phyloP scores from a whole-genome alignment of 2,329 filamentous ascomycete species.

The Calonectria ilicicola region DNA sequence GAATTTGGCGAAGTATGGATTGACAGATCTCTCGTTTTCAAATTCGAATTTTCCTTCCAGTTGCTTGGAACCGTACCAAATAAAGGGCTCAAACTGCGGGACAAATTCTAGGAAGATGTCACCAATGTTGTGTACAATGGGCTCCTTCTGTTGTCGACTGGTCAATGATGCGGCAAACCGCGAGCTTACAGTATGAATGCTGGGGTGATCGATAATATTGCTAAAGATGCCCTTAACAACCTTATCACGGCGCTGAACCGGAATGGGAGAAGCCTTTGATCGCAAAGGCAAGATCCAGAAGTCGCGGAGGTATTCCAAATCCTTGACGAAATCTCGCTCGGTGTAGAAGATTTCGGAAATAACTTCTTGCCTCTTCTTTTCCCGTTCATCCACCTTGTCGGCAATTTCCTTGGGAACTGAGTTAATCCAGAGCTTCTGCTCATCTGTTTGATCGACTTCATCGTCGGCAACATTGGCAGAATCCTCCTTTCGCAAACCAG shows the following conservation, averaged over 20 bases:
- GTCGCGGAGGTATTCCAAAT: conserved; percentile 95
- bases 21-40: conserved; percentile 91
- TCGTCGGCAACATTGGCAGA: conserved; percentile 77
- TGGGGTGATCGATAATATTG: conserved; percentile 86
- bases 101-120: conserved; percentile 96
- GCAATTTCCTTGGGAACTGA: conserved; percentile 96
- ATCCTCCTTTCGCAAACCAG: conserved; percentile 79
- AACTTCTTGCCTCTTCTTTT: conserved; percentile 98
- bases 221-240: conserved; percentile 96
- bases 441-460: conserved; percentile 85
- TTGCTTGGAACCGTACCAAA: conserved; percentile 95
- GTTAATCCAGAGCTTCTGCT: conserved; percentile 99
- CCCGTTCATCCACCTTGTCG: conserved; percentile 87
- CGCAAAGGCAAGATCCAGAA: conserved; percentile 98
- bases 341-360: conserved; percentile 99
- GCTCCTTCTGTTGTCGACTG: conserved; percentile 87
- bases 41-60: conserved; percentile 98
- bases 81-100: conserved; percentile 94
- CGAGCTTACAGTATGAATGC: conserved; percentile 90
- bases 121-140: conserved; percentile 88
- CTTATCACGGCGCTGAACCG: conserved; percentile 85
- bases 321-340: conserved; percentile 98
- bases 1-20: conserved; percentile 87
- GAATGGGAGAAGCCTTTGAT: conserved; percentile 86
- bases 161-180: conserved; percentile 90